phyloP scores from a whole-genome alignment of 176 grass and related monocot species.

The Microstegium vimineum region DNA sequence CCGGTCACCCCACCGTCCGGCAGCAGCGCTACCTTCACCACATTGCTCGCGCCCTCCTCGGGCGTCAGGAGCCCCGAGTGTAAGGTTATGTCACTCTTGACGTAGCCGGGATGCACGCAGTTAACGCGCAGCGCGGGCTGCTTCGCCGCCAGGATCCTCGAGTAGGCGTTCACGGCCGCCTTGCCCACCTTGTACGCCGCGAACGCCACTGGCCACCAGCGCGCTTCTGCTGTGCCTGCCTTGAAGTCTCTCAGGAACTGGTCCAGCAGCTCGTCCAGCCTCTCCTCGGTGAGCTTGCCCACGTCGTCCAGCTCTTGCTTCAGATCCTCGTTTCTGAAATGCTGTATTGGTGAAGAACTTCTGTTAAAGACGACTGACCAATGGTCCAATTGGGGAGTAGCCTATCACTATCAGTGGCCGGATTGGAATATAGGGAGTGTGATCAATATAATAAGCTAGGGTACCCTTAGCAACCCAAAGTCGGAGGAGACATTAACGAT shows the following conservation, averaged over 20 bases:
- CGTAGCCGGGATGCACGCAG: constrained; percentile 50
- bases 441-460: background rate
- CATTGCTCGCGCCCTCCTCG: constrained; percentile 38
- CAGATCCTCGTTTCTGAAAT: constrained; percentile 43
- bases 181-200: constrained; percentile 60
- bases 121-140: constrained; percentile 37
- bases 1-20: constrained; percentile 41
- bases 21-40: constrained; percentile 36
- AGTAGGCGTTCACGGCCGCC: constrained; percentile 41
- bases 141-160: constrained; percentile 49
- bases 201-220: constrained; percentile 26
- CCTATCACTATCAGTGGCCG: background rate
- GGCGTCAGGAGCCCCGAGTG: constrained; percentile 36
- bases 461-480: constrained; percentile 37
- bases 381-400: background rate
- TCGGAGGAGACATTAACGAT: constrained; percentile 58
- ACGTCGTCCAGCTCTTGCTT: constrained; percentile 34
- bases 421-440: background rate
- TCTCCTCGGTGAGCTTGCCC: constrained; percentile 37
- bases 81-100: constrained; percentile 48
- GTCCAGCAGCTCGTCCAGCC: constrained; percentile 34
- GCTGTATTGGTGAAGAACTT: background rate
- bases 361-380: background rate
- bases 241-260: constrained; percentile 50
- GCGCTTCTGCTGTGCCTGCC: background rate